Evolutionary conservation across 2,329 filamentous ascomycete species (phyloP), one percentile per base, ranked within the genome.

Genomic region (Fusarium sp.): DNA sequence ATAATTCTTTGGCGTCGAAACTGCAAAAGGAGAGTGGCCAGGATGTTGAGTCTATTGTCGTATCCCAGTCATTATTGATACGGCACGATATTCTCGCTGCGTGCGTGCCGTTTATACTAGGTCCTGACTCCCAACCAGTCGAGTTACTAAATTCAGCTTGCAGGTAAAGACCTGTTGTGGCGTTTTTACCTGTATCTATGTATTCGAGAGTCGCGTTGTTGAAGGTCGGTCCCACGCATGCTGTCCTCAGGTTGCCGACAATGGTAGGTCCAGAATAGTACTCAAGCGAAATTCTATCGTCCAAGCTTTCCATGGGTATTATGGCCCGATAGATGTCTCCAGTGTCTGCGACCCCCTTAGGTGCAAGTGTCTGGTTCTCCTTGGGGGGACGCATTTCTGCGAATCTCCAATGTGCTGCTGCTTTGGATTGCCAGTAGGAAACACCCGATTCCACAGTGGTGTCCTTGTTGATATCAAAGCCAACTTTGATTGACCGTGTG

Each of bases 11-110:
- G 4, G 18, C 10, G 4, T 20, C 33, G n/a, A 61, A 55, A 0
- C 48, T 46, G 45, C 55, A 67, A 5, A 67, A 10, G 0, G 64
- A 66, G 1, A 67, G 14, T 5, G 55, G 61, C 64, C 62, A 66
- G 6, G 33, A 37, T 1, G 6, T n/a, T 0, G 55, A 49, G 1
- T 26, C 23, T 23, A 23, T 13, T 0, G 17, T 2, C 7, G 37
- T 14, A 2, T 52, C 10, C 64, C 64, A 67, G 3, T 32, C 17
- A 6, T 67, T 67, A 20, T 67, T 65, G 1, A 67, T 11, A 0
- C 56, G 50, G 11, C 62, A 67, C 5, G 33, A 37, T 0, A 55
- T 4, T 1, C 2, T 23, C 13, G 20, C 7, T 15, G 45, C 6
- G n/a, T 13, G 10, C 3, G 46, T 52, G 1, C 44, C 42, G 0